These are phyloP conservation scores for Bondarzewia mesenterica DNA, from an alignment of 1,284 basidiomycete species.

Conservation along the genomic window DNA sequence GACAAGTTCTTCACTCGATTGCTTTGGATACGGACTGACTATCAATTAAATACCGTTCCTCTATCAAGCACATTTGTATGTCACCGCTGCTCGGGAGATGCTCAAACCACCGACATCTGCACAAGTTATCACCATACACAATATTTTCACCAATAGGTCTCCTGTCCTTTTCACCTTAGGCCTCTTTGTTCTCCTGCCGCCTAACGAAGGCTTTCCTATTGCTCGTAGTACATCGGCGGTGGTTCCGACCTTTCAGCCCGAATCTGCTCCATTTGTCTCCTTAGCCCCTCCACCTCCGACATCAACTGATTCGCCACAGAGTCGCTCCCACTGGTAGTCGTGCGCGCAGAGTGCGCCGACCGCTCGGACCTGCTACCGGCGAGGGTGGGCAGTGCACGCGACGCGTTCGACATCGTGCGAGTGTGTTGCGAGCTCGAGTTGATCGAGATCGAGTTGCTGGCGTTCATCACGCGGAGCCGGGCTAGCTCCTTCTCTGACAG, in stretches of 20 bases:
- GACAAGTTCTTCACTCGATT: too few relatives aligned
- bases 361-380: neutral
- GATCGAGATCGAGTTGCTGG: neutral
- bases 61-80: too few relatives aligned
- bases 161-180: too few relatives aligned
- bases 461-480: neutral
- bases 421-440: neutral
- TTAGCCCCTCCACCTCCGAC: constrained; percentile 16
- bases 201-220: too few relatives aligned
- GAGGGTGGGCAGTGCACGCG: neutral
- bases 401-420: neutral
- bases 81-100: too few relatives aligned
- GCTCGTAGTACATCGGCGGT: constrained; percentile 14
- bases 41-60: too few relatives aligned
- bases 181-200: too few relatives aligned
- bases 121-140: too few relatives aligned
- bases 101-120: too few relatives aligned
- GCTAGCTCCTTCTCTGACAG: constrained; percentile 8
- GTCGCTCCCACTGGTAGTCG: neutral
- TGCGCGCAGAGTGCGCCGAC: neutral
- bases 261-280: constrained; percentile 18
- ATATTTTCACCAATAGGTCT: too few relatives aligned
- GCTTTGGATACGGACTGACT: too few relatives aligned
- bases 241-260: constrained; percentile 12
- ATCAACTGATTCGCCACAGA: constrained; percentile 7